Evolutionary conservation across 306 rosid species (phyloP), one percentile per base, ranked within the genome.

Genomic region (Quercus suber): DNA sequence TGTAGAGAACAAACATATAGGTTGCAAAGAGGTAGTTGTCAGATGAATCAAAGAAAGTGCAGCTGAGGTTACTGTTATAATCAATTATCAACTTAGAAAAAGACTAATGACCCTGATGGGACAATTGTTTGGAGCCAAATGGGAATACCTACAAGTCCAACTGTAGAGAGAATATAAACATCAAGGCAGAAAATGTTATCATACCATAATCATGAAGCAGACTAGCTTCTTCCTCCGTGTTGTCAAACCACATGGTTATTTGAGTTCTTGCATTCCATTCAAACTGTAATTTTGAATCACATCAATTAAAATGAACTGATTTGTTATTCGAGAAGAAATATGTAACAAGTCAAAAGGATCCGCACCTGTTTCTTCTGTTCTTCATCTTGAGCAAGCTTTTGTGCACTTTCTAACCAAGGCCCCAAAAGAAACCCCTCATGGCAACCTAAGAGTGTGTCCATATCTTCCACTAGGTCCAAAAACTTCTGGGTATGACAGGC

Each of bases 241-340:
- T 94, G 90, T 94, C 98, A 60, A 85, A 90, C 97, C 98, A 94
- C 98, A 94, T 94, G 65, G 98, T 94, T 86, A 94, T 89, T 86
- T 94, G 97, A 59, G 96, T 92, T 88, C 96, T 92, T 68, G 96
- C 97, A 82, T 92, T 94, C 96, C 98, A 94, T 86, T 94, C 98
- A 81, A 77, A 94, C 96, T 90, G 92, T 69, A 78, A 72, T 73
- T 72, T 60, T 23, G 58, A 59, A 81, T 82, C 52, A 73, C 58
- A 77, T 82, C 55, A 84, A 57, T 59, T 77, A 23, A 31, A 74
- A 14, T 30, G 11, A 58, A 37, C 72, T 12, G 58, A 58, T 10
- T 70, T 79, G 8, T 57, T 78, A 27, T 12, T 51, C 19, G 35
- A 23, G 15, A 57, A 57, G 43, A 64, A 20, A 1, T 30, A n/a